Evolutionary conservation across 2,329 filamentous ascomycete species (phyloP), one percentile per base, ranked within the genome.

Genomic region (Remersonia thermophila): DNA sequence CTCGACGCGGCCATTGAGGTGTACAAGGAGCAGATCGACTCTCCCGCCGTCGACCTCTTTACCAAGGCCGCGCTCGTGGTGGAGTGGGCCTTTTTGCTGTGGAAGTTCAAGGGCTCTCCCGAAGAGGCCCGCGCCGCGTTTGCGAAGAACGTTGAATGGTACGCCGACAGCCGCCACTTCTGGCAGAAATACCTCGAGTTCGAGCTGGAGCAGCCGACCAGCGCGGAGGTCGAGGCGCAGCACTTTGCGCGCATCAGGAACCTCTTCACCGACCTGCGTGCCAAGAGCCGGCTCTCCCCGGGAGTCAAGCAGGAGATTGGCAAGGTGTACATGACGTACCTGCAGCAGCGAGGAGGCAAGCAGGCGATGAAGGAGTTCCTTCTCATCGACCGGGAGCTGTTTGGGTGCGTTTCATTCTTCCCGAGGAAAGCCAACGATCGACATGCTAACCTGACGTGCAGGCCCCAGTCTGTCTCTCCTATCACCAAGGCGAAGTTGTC

Each of bases 181-280:
- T 98, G 91, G 89, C 69, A 77, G 48, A 83, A 75, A 51, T 96
- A 86, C 67, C 71, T 96, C 37, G 67, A 80, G 40, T 94, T 98
- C 52, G 91, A 98, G 62, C 66, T 93, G 33, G 77, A 83, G 38
- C 87, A 94, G 56, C 80, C 83, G 9, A 80, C 78, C 2, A 77
- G 65, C 42, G 61, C 67, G 1, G 71, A 77, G 33, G 66, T 70
- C 2, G 83, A 89, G 51, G 49, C 65, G 1, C 63, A 73, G 38
- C 75, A 85, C 38, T 75, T 77, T 35, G 67, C 77, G 45, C 79
- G 79, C n/a, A 76, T 96, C 53, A 84, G 84, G 61, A 71, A 78
- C 36, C 80, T 95, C 10, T 76, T 89, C 51, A 71, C 83, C 15
- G 75, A 84, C 49, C 71, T 94, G 50, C 71, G 80, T 25, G 65